Conservation (phyloP, 352 stramenopile genomes). For the Globisporangium recalcitrans region DNA sequence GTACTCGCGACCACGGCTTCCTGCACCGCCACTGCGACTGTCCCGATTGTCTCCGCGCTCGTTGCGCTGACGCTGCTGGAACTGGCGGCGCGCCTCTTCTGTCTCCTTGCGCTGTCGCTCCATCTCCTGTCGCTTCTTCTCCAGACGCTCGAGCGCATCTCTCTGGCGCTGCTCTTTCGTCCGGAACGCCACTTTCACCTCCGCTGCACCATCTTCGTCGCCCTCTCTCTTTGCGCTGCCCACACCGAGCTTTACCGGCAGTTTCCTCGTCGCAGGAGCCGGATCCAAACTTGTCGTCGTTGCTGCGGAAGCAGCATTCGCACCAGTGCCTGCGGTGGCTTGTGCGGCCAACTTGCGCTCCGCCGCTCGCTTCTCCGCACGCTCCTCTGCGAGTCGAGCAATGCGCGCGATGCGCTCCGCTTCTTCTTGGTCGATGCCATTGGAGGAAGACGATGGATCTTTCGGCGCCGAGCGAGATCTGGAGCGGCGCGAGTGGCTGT, state of each 20-base stretch:
- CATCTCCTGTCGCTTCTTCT: slow-evolving; percentile 67
- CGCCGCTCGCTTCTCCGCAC: slow-evolving; percentile 37
- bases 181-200: slow-evolving; percentile 57
- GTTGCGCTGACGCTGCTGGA: slow-evolving; percentile 51
- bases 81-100: slow-evolving; percentile 54
- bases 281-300: neutral
- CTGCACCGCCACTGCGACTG: slow-evolving; percentile 7
- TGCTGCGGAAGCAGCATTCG: neutral
- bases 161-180: slow-evolving; percentile 79
- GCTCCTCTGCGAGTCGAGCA: slow-evolving; percentile 63
- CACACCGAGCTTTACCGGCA: slow-evolving; percentile 26
- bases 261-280: slow-evolving; percentile 21
- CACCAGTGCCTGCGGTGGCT: neutral
- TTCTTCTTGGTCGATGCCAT: slow-evolving; percentile 45
- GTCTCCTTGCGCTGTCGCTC: slow-evolving; percentile 49
- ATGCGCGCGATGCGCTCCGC: slow-evolving; percentile 70
- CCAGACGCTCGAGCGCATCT: slow-evolving; percentile 61
- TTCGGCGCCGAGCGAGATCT: slow-evolving; percentile 27
- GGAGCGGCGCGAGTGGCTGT: slow-evolving; percentile 13
- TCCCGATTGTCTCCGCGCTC: slow-evolving; percentile 23
- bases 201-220: neutral
- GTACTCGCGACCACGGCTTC: slow-evolving; percentile 2
- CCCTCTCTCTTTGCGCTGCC: neutral
- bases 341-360: slow-evolving; percentile 19
- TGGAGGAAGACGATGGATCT: neutral